These are phyloP conservation scores for Aspergillus indologenus DNA, from an alignment of 495 filamentous ascomycete genomes.

Conservation along the genomic window DNA sequence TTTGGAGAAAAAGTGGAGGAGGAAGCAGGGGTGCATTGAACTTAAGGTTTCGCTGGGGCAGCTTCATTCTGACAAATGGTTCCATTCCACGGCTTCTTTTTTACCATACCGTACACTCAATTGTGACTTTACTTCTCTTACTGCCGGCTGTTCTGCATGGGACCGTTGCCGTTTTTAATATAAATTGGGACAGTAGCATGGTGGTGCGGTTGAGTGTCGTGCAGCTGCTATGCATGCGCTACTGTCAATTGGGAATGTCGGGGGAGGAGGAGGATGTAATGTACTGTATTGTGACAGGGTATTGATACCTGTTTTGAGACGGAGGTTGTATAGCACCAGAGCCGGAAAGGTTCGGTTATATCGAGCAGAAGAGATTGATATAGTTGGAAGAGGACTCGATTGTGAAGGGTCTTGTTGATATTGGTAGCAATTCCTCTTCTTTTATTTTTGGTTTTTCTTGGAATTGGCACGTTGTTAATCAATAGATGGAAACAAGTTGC, in stretches of 20 bases:
- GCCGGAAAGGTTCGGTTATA: too few species aligned
- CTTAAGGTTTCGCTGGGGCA: not conserved
- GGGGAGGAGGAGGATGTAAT: not conserved
- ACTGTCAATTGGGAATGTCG: not conserved
- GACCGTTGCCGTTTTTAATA: slow-evolving; percentile 15
- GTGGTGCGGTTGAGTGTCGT: slow-evolving; percentile 17
- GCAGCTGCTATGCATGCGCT: slow-evolving; percentile 11
- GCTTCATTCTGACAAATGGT: not conserved
- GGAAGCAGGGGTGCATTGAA: not conserved
- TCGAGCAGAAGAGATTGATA: too few species aligned
- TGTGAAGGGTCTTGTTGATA: too few species aligned
- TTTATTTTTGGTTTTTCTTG: too few species aligned
- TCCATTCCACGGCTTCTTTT: not conserved
- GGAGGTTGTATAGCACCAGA: not conserved
- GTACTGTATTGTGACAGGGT: not conserved
- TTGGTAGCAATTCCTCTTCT: too few species aligned
- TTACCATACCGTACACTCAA: not conserved
- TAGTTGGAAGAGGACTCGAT: too few species aligned
- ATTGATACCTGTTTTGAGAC: not conserved
- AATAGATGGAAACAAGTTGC: too few species aligned
- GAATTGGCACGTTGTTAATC: too few species aligned
- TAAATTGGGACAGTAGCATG: slow-evolving; percentile 4
- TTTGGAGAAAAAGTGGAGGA: not conserved
- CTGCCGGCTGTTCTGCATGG: slow-evolving; percentile 18
- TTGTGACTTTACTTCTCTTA: not conserved